Base-by-base conservation (phyloP, 1,284 basidiomycete species). In the Rhodotorula mucilaginosa region DNA sequence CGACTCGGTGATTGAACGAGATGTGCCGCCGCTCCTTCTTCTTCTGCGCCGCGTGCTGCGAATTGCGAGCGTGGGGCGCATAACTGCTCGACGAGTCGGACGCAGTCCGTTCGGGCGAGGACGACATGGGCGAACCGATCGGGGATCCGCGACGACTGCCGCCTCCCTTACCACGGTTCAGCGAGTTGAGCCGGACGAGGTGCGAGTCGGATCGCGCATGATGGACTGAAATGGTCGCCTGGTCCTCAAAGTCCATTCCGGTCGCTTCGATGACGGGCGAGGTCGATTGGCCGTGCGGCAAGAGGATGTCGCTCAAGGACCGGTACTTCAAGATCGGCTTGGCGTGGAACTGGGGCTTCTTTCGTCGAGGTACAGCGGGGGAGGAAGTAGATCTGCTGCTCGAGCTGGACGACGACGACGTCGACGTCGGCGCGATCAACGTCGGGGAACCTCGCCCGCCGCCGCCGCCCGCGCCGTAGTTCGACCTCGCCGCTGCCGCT, bases 311-410 rank as follows among this genome's bases (percentile, higher is more conserved):
- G 72, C 89, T 88, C 73, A 99, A 90, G 74, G 91, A 95, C 46
- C 96, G 89, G 81, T 97, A 92, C 83, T 99, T 99, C 78, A 99
- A 86, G 74, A 99, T 99, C 60, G 96, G 92, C 82, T 98, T 98
- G 31, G 73, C 74, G 34, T 69, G 70, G 63, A 73, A 54, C 23
- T 68, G 70, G 10, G 61, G 44, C 64, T 60, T 49, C 67, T 63
- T 60, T 13, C 54, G n/a, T 26, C 54, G 54, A 56, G 54, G 23
- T 23, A 8, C 23, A 23, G 23, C 21, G 19, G 21, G 51, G 51
- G 23, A 6, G 51, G 21, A 23, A 21, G 51, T 23, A 21, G 48
- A 19, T 18, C 48, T 23, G 48, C 54, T 52, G 31, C 12, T 26
- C 39, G 58, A 44, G 44, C 12, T 6, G 10, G 58, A 15, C 21